Conservation (phyloP, 169 alveolate genomes). For the Eimeria mitis region DNA sequence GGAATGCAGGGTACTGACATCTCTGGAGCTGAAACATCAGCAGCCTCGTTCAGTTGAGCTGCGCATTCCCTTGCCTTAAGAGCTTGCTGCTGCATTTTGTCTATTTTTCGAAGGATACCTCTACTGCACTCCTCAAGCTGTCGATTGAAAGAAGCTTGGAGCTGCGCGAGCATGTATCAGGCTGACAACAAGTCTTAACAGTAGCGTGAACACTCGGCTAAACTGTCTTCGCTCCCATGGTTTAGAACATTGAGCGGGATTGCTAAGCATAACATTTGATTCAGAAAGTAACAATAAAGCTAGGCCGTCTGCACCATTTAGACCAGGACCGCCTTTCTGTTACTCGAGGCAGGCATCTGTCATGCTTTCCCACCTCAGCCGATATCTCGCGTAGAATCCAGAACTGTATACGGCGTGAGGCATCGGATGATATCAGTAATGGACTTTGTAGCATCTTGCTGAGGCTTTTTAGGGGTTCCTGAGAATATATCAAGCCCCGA, state of each 20-base stretch:
- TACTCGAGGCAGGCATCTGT: neutral
- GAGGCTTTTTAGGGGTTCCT: constrained; percentile 27
- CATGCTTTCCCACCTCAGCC: constrained; percentile 39
- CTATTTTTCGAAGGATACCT: constrained; percentile 31
- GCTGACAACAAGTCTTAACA: neutral
- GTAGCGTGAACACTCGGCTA: neutral
- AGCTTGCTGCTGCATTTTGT: constrained; percentile 72
- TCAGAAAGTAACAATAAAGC: neutral
- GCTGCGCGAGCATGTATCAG: constrained; percentile 37
- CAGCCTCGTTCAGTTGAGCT: constrained; percentile 17
- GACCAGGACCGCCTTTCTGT: neutral
- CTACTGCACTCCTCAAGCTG: constrained; percentile 64
- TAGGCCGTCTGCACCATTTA: neutral
- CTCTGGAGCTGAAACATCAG: constrained; percentile 34
- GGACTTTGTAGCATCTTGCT: constrained; percentile 38
- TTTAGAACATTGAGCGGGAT: neutral
- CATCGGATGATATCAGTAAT: constrained; percentile 2
- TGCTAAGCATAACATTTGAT: neutral
- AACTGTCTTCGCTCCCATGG: neutral
- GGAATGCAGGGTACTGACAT: constrained; percentile 39
- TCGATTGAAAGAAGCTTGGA: constrained; percentile 58
- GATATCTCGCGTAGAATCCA: constrained; percentile 61
- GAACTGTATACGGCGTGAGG: constrained; percentile 57
- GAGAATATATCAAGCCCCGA: constrained; percentile 35
- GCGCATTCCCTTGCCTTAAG: constrained; percentile 62